Base-by-base conservation (phyloP, 83 land plant species). In the Larix sibirica region DNA sequence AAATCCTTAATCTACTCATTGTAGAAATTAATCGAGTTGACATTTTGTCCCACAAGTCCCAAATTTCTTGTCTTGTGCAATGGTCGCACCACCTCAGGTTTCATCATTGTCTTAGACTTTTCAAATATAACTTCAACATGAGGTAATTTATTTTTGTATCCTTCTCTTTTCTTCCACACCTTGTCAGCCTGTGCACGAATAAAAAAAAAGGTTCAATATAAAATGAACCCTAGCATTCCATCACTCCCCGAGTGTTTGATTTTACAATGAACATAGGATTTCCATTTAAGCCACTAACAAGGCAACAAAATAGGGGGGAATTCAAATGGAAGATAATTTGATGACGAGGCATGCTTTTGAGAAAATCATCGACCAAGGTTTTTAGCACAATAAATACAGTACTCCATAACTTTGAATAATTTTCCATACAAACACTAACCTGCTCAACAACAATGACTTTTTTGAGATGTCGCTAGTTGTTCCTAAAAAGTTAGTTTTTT, bases 11-110 rank as follows among this genome's bases (percentile, higher is more conserved):
- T 90, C 79, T 94, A 82, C 64, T 90, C 87, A 10, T 75, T 84
- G 81, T 83, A 91, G 89, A 86, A 89, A 23, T 92, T 91, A 31
- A 97, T 91, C 31, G 93, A 81, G 79, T 97, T 98, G 0, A 97
- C 98, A 5, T 84, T 95, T 62, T 77, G 24, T 3, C 99, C 99
- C 24, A 86, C 7, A 12, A 95, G 86, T 8, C 98, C 98, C 36
- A 94, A 83, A 47, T 83, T 82, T 3, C 95, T 93, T 40, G 90
- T 94, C 80, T n/a, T 89, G 85, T 83, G 90, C 12, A 81, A 86
- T 9, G 98, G 98, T 44, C 93, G 88, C 23, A 83, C 85, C 26
- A 91, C 95, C 38, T 88, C 89, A 20, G 92, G 85, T 13, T 81
- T 90, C 80, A 66, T 68, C 33, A 42, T 23, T n/a, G 87, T 81